Percentiles rank a stretch among this genome's conserved stretches.
phyloP scores from a whole-genome alignment of 495 filamentous ascomycete species.

The Podospora conica region DNA sequence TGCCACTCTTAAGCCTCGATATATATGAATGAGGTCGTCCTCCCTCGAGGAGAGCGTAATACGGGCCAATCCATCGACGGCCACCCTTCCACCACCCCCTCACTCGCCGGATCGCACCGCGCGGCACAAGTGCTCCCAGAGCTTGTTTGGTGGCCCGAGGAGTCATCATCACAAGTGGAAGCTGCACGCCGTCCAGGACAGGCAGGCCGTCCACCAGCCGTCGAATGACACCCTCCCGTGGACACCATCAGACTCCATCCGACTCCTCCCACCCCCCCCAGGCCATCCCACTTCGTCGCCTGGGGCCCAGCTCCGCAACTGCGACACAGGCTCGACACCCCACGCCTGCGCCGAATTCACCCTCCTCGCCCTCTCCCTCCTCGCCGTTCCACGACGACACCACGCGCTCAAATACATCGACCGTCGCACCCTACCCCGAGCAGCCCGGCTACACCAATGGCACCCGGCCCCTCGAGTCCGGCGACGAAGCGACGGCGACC shows the following conservation, averaged over 20 bases:
- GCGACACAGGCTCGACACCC: not conserved
- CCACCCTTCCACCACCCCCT: not conserved
- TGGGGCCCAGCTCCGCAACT: constrained; percentile 2
- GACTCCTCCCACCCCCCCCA: constrained; percentile 5
- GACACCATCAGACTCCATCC: not conserved
- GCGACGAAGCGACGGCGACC: constrained; percentile 6
- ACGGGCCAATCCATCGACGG: constrained; percentile 1
- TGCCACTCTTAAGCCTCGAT: not conserved
- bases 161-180: not conserved
- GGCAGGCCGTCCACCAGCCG: constrained; percentile 2
- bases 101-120: not conserved
- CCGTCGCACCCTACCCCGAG: constrained; percentile 4
- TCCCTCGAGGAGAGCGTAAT: not conserved
- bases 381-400: not conserved
- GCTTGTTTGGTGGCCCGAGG: not conserved
- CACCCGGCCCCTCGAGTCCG: constrained; percentile 1
- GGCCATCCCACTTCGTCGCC: constrained; percentile 16
- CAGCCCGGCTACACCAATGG: constrained; percentile 13
- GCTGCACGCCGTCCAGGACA: constrained; percentile 3
- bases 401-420: constrained; percentile 2
- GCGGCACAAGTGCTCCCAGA: not conserved
- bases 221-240: not conserved
- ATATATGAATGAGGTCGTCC: not conserved
- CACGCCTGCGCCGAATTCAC: not conserved
- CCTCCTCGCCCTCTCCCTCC: not conserved